phyloP scores from a whole-genome alignment of 495 filamentous ascomycete species.

The Daldinia vernicosa region DNA sequence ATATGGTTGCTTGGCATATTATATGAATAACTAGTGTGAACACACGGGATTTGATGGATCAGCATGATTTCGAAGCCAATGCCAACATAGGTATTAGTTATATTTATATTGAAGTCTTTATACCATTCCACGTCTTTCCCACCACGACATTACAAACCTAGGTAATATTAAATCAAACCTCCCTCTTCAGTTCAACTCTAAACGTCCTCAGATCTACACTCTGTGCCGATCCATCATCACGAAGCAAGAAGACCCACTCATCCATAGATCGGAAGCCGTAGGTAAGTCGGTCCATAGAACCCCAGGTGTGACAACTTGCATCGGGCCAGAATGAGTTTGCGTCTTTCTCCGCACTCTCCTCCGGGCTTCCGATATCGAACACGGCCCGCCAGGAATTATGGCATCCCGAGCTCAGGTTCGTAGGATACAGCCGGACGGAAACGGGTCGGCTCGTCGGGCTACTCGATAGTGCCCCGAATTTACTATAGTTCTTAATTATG shows the following conservation, averaged over 20 bases:
- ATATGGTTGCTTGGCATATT: too few relatives aligned
- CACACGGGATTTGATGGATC: neutral
- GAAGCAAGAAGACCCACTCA: constrained; percentile 39
- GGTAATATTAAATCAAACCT: neutral
- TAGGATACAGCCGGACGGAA: constrained; percentile 46
- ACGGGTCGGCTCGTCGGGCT: constrained; percentile 23
- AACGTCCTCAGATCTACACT: constrained; percentile 30
- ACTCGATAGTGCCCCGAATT: constrained; percentile 39
- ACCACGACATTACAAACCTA: too few relatives aligned
- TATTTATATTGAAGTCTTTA: too few relatives aligned
- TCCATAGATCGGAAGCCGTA: constrained; percentile 47
- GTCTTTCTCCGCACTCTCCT: constrained; percentile 41
- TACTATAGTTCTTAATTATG: constrained; percentile 47
- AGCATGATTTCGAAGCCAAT: neutral
- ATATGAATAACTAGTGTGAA: too few relatives aligned
- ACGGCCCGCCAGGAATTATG: constrained; percentile 46
- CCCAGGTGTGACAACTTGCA: constrained; percentile 47
- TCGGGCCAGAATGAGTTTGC: constrained; percentile 39
- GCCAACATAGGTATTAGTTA: too few relatives aligned
- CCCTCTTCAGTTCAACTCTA: constrained; percentile 20
- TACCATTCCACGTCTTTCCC: too few relatives aligned
- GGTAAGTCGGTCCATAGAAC: constrained; percentile 46
- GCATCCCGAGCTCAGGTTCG: constrained; percentile 32
- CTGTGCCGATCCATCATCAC: constrained; percentile 7
- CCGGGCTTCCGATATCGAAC: constrained; percentile 36